Evolutionary conservation across 2,329 filamentous ascomycete genomes (phyloP), one percentile per base, ranked within the genome.

Genomic region (Pseudogymnoascus sp.): DNA sequence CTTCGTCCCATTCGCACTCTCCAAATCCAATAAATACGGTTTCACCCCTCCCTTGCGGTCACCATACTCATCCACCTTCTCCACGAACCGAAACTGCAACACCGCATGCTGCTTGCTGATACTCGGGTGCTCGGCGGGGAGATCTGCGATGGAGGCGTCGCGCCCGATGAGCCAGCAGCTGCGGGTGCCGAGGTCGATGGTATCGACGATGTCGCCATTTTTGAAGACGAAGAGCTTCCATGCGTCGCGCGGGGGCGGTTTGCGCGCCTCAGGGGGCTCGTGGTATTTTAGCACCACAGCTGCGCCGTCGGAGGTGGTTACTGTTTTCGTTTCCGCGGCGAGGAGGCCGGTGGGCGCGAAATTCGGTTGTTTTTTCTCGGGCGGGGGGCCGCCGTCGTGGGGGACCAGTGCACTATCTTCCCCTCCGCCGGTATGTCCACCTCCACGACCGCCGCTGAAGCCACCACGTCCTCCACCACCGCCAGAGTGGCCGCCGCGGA

Each of bases 141-240:
- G 78, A 71, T 99, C 94, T 2, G 90, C 91, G 3, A 99, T 87
- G 4, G 87, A 77, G 60, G 82, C 74, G 68, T 97, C 92, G 53
- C 92, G 82, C 0, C 94, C 94, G 7, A 97, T 77, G 22, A 99
- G 78, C 94, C 94, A 99, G 76, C 91, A 96, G 70, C 88, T 95
- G 63, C 90, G 85, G 61, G 80, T 76, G 62, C 82, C 81, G 57
- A 99, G 79, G 62, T 91, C 85, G 20, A 97, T 80, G 1, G 90
- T 95, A 70, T 96, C 91, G 35, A 96, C 73, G 2, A 95, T 80
- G 61, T 91, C 89, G 28, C 81, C 74, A 9, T 85, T 89, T 71
- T 96, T 96, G 82, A 99, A 99, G 20, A 97, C 83, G 72, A 95
- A 97, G 57, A 99, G 78, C 63, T 90, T 89, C 93, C 93, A 99